Evolutionary conservation across 805 yeast species (phyloP).

Genomic region (Wickerhamomyces queroliae): DNA sequence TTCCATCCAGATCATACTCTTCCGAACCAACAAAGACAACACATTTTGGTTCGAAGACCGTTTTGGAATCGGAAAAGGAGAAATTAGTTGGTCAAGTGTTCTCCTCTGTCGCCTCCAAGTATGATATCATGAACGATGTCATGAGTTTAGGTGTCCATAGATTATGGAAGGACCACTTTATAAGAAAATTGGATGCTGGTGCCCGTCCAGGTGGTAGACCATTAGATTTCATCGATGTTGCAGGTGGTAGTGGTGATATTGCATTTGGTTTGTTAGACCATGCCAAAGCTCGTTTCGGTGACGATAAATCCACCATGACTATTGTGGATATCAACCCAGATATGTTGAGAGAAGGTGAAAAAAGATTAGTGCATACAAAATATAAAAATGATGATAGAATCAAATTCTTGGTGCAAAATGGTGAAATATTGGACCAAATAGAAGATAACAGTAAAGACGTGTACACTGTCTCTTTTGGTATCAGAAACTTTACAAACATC

Average conservation of each 20-base stretch:
- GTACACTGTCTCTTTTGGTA: constrained; percentile 95
- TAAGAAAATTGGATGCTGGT: constrained; percentile 86
- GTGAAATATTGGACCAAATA: constrained; percentile 80
- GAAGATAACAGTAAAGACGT: constrained; percentile 87
- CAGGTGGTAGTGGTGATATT: constrained; percentile 98
- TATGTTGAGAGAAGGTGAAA: constrained; percentile 90
- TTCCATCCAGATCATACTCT: not conserved
- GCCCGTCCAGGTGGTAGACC: constrained; percentile 84
- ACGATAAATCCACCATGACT: constrained; percentile 73
- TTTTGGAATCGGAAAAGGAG: constrained; percentile 75
- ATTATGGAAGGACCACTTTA: constrained; percentile 90
- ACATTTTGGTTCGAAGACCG: constrained; percentile 88
- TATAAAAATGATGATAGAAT: constrained; percentile 52
- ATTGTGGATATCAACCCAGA: constrained; percentile 94
- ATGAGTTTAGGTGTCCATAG: constrained; percentile 96
- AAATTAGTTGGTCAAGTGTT: constrained; percentile 80
- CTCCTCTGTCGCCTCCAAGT: constrained; percentile 89
- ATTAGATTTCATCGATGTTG: constrained; percentile 86
- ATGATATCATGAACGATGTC: constrained; percentile 96
- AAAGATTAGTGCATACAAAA: constrained; percentile 59
- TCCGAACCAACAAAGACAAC: constrained; percentile 44
- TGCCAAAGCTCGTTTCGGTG: constrained; percentile 75
- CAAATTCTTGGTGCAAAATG: constrained; percentile 83
- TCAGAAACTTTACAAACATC: constrained; percentile 91
- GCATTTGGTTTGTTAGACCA: constrained; percentile 94